phyloP scores from a whole-genome alignment of 2,329 filamentous ascomycete genomes.

The Monilinia laxa region DNA sequence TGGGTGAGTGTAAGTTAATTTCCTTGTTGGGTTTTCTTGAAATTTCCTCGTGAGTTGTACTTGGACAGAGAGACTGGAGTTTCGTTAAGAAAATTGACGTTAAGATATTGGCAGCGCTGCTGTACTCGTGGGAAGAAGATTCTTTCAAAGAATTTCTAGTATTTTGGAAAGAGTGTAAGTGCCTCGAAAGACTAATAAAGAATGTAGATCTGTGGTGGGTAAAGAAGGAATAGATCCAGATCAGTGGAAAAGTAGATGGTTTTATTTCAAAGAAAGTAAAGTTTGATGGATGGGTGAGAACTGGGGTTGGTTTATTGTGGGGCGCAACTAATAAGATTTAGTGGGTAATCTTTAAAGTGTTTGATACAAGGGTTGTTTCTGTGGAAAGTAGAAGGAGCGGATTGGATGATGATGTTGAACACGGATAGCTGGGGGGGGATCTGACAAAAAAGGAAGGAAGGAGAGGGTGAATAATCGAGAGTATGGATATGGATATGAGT shows the following conservation, averaged over 20 bases:
- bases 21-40: conserved; percentile 4
- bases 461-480: neutral
- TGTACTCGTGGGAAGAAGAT: conserved; percentile 33
- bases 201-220: conserved; percentile 20
- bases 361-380: neutral
- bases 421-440: neutral
- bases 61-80: conserved; percentile 23
- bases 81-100: conserved; percentile 21
- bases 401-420: conserved; percentile 11
- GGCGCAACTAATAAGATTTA: conserved; percentile 12
- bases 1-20: conserved; percentile 7
- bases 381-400: conserved; percentile 18
- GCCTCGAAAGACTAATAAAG: conserved; percentile 31
- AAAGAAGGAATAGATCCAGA: neutral
- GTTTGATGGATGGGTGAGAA: conserved; percentile 11
- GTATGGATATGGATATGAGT: neutral
- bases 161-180: conserved; percentile 33
- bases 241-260: conserved; percentile 19
- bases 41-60: conserved; percentile 25
- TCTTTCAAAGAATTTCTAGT: conserved; percentile 34
- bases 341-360: conserved; percentile 12
- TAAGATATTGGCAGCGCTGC: conserved; percentile 37
- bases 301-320: conserved; percentile 17
- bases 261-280: conserved; percentile 18
- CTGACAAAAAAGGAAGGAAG: neutral